Base-by-base conservation (phyloP, 2,329 filamentous ascomycete species). In the Ophiostoma populinum region DNA sequence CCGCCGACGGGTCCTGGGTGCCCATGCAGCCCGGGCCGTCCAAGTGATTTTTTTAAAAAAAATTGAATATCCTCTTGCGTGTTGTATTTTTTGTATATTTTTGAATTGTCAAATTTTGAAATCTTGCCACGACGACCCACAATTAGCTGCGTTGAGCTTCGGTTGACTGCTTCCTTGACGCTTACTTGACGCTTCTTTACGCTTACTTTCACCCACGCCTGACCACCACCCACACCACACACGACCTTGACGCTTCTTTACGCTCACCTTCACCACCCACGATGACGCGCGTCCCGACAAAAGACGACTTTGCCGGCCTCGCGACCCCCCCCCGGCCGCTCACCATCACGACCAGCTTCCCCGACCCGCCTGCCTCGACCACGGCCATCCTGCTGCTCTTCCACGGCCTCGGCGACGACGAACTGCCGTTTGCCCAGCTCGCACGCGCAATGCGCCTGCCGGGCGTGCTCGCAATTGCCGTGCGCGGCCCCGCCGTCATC, bases 351-450 rank as follows among this genome's bases (percentile, higher is more conserved):
- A n/a, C n/a, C n/a, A n/a, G n/a, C 45, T 65, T 59, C 49, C 65
- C 65, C 27, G 52, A 58, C 19, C 63, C 67, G 16, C 57, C 67
- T 24, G 70, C 78, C 41, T 67, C 67, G 10, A 70, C 77, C 8
- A 79, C 74, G 28, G 77, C 86, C 46, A 64, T 92, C 45, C 70
- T 92, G 42, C 58, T 92, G 49, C 68, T 92, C 34, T 71, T 92
- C 39, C 85, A 92, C 54, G 83, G 83, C 43, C 68, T 92, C 10
- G 85, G 85, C 42, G 85, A 92, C 56, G 72, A 67, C 22, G 68
- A 81, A 40, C 48, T 52, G 3, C 63, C 79, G 24, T 92, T 90
- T 52, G 65, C 70, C 40, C 57, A 58, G 29, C 78, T 92, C 41
- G 80, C 75, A 15, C 61, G 62, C 38, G 72, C 70, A 45, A 57